phyloP scores from a whole-genome alignment of 1,284 basidiomycete genomes.

The Serendipita sp. region DNA sequence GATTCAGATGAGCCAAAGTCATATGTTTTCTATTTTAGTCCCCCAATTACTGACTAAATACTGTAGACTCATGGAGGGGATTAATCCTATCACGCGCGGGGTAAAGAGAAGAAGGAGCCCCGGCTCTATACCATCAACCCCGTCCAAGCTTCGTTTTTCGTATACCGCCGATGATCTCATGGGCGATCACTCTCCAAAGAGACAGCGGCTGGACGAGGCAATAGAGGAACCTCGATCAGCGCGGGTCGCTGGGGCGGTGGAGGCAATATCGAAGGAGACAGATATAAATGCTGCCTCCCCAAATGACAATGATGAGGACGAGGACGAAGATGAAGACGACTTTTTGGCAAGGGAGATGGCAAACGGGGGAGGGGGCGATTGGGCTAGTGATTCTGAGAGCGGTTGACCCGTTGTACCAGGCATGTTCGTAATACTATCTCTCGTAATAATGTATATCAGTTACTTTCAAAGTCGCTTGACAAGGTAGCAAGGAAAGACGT shows the following conservation, averaged over 20 bases:
- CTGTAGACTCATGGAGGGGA: slow-evolving; percentile 14
- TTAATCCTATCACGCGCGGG: slow-evolving; percentile 8
- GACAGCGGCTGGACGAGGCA: not conserved
- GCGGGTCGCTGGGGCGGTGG: not conserved
- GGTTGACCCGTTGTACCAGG: not conserved
- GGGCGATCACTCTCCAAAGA: not conserved
- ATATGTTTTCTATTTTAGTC: slow-evolving; percentile 11
- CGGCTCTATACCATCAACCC: not conserved
- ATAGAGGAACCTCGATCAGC: not conserved
- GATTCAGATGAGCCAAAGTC: slow-evolving; percentile 4
- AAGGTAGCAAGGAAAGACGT: too few species aligned
- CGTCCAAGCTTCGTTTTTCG: slow-evolving; percentile 1
- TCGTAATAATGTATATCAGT: not conserved
- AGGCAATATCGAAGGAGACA: not conserved
- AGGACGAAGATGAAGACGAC: slow-evolving; percentile 47
- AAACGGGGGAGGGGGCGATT: slow-evolving; percentile 33
- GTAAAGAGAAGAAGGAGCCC: slow-evolving; percentile 2
- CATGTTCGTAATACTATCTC: not conserved
- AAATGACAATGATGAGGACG: slow-evolving; percentile 23
- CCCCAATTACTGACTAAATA: slow-evolving; percentile 14
- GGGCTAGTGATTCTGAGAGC: slow-evolving; percentile 20
- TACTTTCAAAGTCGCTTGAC: not conserved
- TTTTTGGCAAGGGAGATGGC: slow-evolving; percentile 59
- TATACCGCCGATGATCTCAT: not conserved
- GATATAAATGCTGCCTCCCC: slow-evolving; percentile 10